Conservation (phyloP, 768 basidiomycete species). For the Agaricus subrufescens region DNA sequence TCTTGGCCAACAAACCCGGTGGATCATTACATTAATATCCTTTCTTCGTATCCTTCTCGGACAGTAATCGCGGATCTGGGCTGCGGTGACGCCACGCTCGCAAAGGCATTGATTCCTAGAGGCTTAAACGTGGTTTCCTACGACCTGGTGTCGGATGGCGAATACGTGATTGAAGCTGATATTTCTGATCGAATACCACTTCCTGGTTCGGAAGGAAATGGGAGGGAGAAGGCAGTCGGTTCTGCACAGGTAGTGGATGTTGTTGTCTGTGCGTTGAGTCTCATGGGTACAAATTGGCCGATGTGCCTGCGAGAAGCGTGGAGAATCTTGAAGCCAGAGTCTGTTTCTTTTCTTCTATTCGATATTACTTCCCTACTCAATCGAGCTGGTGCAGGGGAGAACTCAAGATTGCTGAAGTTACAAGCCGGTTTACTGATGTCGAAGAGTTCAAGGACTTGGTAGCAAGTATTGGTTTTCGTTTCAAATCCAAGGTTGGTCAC, state of each 20-base stretch:
- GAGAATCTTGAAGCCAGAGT: constrained; percentile 84
- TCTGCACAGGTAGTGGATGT: constrained; percentile 84
- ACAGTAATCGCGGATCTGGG: constrained; percentile 90
- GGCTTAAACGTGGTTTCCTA: constrained; percentile 71
- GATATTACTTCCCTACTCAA: neutral
- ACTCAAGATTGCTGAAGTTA: constrained; percentile 85
- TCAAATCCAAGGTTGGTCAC: constrained; percentile 57
- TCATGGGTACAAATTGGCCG: constrained; percentile 99
- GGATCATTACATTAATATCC: constrained; percentile 64
- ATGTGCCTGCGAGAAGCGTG: constrained; percentile 84
- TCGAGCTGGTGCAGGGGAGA: constrained; percentile 49
- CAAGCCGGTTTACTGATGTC: constrained; percentile 71
- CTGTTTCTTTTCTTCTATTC: constrained; percentile 21
- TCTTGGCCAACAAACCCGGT: constrained; percentile 95
- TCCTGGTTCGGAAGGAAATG: constrained; percentile 66
- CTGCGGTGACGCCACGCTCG: constrained; percentile 91
- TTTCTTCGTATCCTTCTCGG: constrained; percentile 59
- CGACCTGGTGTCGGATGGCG: constrained; percentile 71
- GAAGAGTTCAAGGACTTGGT: constrained; percentile 66
- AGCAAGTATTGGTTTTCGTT: constrained; percentile 65
- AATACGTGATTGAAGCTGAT: constrained; percentile 87
- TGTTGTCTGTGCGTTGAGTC: constrained; percentile 88
- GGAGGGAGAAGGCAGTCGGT: constrained; percentile 35
- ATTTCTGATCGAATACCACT: constrained; percentile 76
- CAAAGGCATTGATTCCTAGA: constrained; percentile 64